Evolutionary conservation across 1,284 basidiomycete genomes (phyloP).

Genomic region (Trichosporon coremiiforme): DNA sequence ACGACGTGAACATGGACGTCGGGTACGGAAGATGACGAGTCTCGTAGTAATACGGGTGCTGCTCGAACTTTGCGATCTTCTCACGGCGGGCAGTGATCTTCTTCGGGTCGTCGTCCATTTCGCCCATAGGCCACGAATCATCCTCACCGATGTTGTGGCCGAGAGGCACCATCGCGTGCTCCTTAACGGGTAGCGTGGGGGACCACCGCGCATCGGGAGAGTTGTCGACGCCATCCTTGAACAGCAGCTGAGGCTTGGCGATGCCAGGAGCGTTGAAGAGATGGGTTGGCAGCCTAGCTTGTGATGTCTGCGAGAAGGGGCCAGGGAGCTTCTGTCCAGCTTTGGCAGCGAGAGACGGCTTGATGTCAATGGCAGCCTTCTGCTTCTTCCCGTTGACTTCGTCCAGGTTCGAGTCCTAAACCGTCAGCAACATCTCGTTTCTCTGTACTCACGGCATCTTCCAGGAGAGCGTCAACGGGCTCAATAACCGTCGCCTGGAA

Average conservation of each 20-base stretch:
- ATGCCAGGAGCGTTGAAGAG: constrained; percentile 71
- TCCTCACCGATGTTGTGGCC: not conserved
- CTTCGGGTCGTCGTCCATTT: constrained; percentile 15
- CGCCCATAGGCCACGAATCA: constrained; percentile 15
- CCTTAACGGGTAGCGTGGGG: constrained; percentile 65
- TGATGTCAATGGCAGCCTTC: constrained; percentile 56
- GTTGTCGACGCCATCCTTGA: constrained; percentile 66
- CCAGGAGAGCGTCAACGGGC: constrained; percentile 78
- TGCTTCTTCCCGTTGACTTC: constrained; percentile 72
- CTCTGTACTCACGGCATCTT: constrained; percentile 68
- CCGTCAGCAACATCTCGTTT: not conserved
- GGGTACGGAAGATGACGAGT: constrained; percentile 72
- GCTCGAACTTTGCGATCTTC: constrained; percentile 9
- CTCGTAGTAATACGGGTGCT: constrained; percentile 82
- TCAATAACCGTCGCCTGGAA: constrained; percentile 76
- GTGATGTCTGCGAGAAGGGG: constrained; percentile 36
- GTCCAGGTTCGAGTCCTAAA: constrained; percentile 77
- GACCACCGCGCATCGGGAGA: constrained; percentile 63
- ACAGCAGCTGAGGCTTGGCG: constrained; percentile 75
- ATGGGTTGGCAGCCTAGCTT: constrained; percentile 43
- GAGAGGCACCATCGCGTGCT: constrained; percentile 72
- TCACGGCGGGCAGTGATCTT: constrained; percentile 5
- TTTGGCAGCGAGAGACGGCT: constrained; percentile 20
- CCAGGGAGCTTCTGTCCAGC: constrained; percentile 38
- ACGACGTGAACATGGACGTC: constrained; percentile 65